Conservation (phyloP, 345 rosid species). For the Populus pruinosa region DNA sequence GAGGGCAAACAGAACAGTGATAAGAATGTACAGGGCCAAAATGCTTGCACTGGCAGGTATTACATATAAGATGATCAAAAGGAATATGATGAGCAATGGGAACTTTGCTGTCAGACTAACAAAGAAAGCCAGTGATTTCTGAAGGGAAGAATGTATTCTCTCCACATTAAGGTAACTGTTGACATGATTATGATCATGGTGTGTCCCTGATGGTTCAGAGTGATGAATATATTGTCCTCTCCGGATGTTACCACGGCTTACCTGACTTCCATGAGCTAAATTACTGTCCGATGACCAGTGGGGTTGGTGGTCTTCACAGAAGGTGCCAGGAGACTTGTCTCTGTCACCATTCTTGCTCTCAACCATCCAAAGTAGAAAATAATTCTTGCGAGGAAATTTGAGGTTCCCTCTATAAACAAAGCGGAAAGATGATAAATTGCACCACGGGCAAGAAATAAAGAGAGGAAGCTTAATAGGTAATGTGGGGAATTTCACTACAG, state of each 20-base stretch:
- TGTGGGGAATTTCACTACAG: constrained; percentile 76
- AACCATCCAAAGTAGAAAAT: constrained; percentile 94
- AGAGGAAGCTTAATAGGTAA: constrained; percentile 90
- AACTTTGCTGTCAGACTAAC: constrained; percentile 84
- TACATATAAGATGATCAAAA: constrained; percentile 74
- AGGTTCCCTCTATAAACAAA: constrained; percentile 71
- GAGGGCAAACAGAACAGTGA: constrained; percentile 73
- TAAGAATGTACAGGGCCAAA: constrained; percentile 70
- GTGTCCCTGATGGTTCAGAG: constrained; percentile 27
- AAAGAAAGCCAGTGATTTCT: constrained; percentile 70
- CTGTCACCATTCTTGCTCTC: constrained; percentile 85
- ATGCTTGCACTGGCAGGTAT: constrained; percentile 92
- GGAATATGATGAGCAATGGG: constrained; percentile 79
- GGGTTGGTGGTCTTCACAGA: constrained; percentile 32
- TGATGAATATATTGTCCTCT: constrained; percentile 29
- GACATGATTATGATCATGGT: constrained; percentile 38
- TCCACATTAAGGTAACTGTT: constrained; percentile 28
- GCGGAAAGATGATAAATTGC: constrained; percentile 80
- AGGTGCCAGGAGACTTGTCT: constrained; percentile 34
- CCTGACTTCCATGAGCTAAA: constrained; percentile 23
- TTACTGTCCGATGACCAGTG: constrained; percentile 23
- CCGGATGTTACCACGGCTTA: constrained; percentile 27
- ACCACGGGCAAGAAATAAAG: constrained; percentile 95
- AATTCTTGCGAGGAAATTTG: constrained; percentile 83
- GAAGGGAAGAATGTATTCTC: constrained; percentile 54